Evolutionary conservation across 148 eudicot genomes (phyloP).

Genomic region (Chenopodium album): DNA sequence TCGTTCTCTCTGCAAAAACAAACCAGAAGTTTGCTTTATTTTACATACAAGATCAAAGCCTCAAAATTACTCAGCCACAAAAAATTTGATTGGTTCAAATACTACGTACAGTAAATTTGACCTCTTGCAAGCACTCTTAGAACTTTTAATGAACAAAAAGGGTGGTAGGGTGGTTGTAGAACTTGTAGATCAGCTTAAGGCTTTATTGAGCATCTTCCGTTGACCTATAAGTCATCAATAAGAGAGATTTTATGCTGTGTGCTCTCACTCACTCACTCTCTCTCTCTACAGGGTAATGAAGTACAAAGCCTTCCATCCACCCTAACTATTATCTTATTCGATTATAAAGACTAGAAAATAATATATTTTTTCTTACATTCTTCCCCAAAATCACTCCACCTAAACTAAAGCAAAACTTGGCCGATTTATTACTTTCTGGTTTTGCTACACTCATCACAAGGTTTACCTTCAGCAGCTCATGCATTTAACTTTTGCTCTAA

Average conservation of each 20-base stretch:
- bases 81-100: neutral
- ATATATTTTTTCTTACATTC: neutral
- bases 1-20: constrained; percentile 58
- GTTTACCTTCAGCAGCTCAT: neutral
- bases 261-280: neutral
- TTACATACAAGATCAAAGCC: neutral
- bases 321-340: neutral
- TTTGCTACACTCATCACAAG: neutral
- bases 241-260: too few relatives aligned
- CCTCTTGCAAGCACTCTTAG: neutral
- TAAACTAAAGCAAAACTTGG: neutral
- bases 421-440: neutral
- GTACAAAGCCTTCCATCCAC: neutral
- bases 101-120: too few relatives aligned
- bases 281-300: neutral
- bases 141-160: neutral
- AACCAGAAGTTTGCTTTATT: constrained; percentile 1
- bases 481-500: neutral
- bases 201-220: too few relatives aligned
- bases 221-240: too few relatives aligned
- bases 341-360: neutral
- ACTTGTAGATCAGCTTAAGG: neutral
- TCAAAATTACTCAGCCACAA: neutral
- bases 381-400: neutral
- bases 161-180: neutral